Base-by-base conservation (phyloP, 768 basidiomycete genomes). In the Suillus plorans region DNA sequence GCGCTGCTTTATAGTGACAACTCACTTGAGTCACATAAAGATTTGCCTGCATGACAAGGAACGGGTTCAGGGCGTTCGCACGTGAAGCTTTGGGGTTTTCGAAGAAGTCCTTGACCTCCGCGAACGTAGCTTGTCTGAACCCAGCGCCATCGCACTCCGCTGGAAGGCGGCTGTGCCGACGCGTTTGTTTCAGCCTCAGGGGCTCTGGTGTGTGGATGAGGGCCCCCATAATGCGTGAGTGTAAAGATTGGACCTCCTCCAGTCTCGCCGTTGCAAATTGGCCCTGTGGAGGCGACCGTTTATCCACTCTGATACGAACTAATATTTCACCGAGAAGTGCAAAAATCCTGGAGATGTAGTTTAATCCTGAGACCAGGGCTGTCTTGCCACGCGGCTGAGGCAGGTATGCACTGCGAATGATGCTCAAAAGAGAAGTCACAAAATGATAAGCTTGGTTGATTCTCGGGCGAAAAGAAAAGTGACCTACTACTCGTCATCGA, bases 11-110 rank as follows among this genome's bases (percentile, higher is more conserved):
- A 44, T 9, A 37, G n/a, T 25, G 28, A 25, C 47, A 3, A 62
- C 83, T 65, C 67, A 90, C 94, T 85, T 95, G 94, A 13, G 94
- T 96, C 69, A 96, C 94, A 70, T 90, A 96, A 49, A 97, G 80
- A 72, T 97, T 97, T 42, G 91, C 91, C 76, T 95, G 94, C 86
- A 94, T 91, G 39, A 97, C 94, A 39, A 95, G 81, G 82, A 90
- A 96, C 22, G 92, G 90, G 73, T 97, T 95, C 61, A 92, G 83
- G 0, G 94, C 94, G 71, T 92, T 91, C 63, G 87, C 92, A 25
- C 91, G 85, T 10, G 88, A 91, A 9, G 92, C 92, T 67, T 94
- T 91, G 14, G 95, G 94, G 70, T 96, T 92, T 68, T 94, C 89
- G 73, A 96, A 97, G 73, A 95, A 93, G 74, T 94, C 90, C 72